These are phyloP conservation scores for Exophiala alcalophila DNA, from an alignment of 2,329 filamentous ascomycete species.

Conservation along the genomic window DNA sequence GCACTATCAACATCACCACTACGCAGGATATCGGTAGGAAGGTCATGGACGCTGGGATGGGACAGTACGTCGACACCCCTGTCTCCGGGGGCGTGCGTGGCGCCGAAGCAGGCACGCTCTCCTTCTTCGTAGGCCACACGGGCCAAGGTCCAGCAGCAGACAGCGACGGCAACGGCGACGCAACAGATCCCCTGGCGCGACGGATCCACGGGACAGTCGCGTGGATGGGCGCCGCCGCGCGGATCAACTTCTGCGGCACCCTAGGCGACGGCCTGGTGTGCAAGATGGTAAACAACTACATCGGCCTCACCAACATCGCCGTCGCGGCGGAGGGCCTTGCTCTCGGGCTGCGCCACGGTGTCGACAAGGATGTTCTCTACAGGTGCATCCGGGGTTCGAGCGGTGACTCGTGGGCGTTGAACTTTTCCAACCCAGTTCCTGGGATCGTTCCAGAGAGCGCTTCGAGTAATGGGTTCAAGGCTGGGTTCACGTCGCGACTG, in stretches of 20 bases:
- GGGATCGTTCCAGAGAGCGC: slow-evolving; percentile 1
- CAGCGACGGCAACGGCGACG: no score
- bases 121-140: slow-evolving; percentile 7
- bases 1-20: slow-evolving; percentile 13
- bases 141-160: neutral
- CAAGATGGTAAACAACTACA: slow-evolving; percentile 19
- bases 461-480: slow-evolving; percentile 5
- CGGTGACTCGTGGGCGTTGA: slow-evolving; percentile 12
- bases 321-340: slow-evolving; percentile 9
- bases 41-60: slow-evolving; percentile 4
- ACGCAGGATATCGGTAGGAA: slow-evolving; percentile 7
- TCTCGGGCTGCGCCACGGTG: slow-evolving; percentile 9
- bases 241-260: slow-evolving; percentile 6
- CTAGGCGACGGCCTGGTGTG: slow-evolving; percentile 9
- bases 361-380: slow-evolving; percentile 10
- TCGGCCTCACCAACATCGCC: slow-evolving; percentile 9
- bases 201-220: slow-evolving; percentile 1
- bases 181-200: slow-evolving; percentile 1
- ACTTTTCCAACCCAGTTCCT: slow-evolving; percentile 6
- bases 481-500: slow-evolving; percentile 3
- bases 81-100: slow-evolving; percentile 11
- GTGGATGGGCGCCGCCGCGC: slow-evolving; percentile 5
- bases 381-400: slow-evolving; percentile 12
- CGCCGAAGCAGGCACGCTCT: slow-evolving; percentile 8
- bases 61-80: slow-evolving; percentile 14